Conservation (phyloP, 1,284 basidiomycete species). For the Ceratobasidium sp. region DNA sequence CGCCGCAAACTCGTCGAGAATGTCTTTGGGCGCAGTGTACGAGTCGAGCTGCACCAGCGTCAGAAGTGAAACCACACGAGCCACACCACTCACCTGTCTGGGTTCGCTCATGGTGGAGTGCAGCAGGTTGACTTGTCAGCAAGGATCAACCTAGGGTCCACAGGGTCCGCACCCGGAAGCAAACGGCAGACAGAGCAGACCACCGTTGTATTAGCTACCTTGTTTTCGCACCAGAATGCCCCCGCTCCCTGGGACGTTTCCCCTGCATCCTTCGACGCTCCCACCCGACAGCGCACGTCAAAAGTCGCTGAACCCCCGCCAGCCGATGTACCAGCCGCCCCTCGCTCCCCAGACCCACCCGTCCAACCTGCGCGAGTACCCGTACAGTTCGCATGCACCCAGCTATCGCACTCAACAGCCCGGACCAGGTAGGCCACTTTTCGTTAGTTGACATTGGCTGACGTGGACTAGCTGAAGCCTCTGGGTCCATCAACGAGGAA, state of each 20-base stretch:
- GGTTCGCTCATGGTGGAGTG: constrained; percentile 36
- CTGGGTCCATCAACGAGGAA: constrained; percentile 49
- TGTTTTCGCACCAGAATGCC: constrained; percentile 7
- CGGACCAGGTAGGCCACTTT: constrained; percentile 22
- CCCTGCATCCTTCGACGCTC: constrained; percentile 33
- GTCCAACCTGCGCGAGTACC: constrained; percentile 14
- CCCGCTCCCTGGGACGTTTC: constrained; percentile 25
- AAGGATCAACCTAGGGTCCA: constrained; percentile 6
- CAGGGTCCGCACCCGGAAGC: constrained; percentile 21
- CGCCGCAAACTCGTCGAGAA: constrained; percentile 92
- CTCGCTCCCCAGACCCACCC: constrained; percentile 1
- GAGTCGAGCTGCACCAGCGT: constrained; percentile 67
- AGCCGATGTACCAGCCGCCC: constrained; percentile 2
- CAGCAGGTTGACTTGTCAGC: constrained; percentile 8
- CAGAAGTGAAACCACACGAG: not conserved
- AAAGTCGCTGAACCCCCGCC: constrained; percentile 29
- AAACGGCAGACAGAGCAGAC: not conserved
- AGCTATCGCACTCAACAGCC: constrained; percentile 4
- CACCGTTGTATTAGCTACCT: not conserved
- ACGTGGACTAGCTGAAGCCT: constrained; percentile 21
- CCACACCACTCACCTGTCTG: constrained; percentile 26
- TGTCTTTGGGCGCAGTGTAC: constrained; percentile 91
- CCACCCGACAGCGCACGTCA: constrained; percentile 26
- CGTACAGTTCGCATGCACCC: not conserved
- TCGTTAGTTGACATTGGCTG: not conserved